A percentile compares a stretch with the other conserved stretches of the same genome.
Evolutionary conservation across 768 basidiomycete genomes (phyloP).

Genomic region (Boletus subcaerulescens): DNA sequence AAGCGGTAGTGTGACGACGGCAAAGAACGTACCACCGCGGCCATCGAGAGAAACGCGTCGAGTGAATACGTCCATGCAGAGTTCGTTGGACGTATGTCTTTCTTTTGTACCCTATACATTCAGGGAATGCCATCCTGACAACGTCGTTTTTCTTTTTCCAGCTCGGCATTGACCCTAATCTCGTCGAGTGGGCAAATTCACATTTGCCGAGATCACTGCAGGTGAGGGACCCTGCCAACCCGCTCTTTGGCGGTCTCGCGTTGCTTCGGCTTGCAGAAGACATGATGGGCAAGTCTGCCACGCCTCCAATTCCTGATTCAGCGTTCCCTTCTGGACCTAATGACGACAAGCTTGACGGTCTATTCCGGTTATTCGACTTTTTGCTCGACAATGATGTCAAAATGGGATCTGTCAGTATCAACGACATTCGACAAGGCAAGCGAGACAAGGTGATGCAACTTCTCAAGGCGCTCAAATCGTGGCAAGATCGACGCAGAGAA

Average conservation of each 20-base stretch:
- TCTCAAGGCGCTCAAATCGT: slow-evolving; percentile 67
- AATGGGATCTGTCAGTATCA: slow-evolving; percentile 90
- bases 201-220: slow-evolving; percentile 67
- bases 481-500: slow-evolving; percentile 74
- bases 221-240: slow-evolving; percentile 43
- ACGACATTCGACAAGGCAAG: slow-evolving; percentile 84
- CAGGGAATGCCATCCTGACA: slow-evolving; percentile 1
- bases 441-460: slow-evolving; percentile 79
- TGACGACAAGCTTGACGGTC: slow-evolving; percentile 82
- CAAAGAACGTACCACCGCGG: slow-evolving; percentile 50
- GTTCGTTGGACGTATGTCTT: slow-evolving; percentile 16
- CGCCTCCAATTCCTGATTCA: slow-evolving; percentile 73
- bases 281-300: slow-evolving; percentile 61
- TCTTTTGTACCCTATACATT: not conserved
- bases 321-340: slow-evolving; percentile 66
- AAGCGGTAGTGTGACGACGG: slow-evolving; percentile 12
- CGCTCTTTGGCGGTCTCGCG: slow-evolving; percentile 66
- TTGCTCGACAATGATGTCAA: slow-evolving; percentile 88
- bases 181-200: slow-evolving; percentile 88
- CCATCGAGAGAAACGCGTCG: slow-evolving; percentile 66
- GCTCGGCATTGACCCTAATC: slow-evolving; percentile 41
- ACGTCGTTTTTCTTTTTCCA: not conserved
- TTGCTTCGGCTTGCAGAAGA: slow-evolving; percentile 85
- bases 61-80: slow-evolving; percentile 30
- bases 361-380: slow-evolving; percentile 90